These are phyloP conservation scores for Ceratocystis cacaofunesta DNA, from an alignment of 2,329 filamentous ascomycete species.

Conservation along the genomic window DNA sequence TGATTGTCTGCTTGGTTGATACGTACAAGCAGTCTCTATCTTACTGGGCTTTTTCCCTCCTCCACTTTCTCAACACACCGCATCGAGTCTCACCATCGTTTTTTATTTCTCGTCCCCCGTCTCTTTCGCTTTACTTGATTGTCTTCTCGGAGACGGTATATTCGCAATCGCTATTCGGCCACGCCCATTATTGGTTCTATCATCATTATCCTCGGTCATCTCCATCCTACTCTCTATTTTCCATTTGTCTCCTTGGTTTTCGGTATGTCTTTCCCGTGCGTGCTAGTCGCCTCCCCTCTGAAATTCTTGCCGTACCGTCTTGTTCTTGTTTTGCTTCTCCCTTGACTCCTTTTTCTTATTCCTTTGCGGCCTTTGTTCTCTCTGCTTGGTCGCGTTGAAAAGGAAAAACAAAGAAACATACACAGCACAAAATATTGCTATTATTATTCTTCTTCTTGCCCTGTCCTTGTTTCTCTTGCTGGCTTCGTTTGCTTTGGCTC, in stretches of 20 bases:
- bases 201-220: not conserved
- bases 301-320: not conserved
- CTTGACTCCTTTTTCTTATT: conserved; percentile 1
- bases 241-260: not conserved
- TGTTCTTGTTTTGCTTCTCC: not conserved
- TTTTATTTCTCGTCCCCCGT: not conserved
- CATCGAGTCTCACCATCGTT: too few relatives aligned
- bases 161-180: not conserved
- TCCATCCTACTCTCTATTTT: not conserved
- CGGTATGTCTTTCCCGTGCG: not conserved
- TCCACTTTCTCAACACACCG: too few relatives aligned
- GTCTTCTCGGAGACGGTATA: not conserved
- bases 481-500: not conserved
- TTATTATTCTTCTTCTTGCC: not conserved
- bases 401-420: not conserved
- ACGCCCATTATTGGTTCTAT: too few relatives aligned
- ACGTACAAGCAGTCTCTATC: not conserved
- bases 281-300: not conserved
- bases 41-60: not conserved
- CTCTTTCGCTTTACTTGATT: not conserved
- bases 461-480: not conserved
- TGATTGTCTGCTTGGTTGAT: too few relatives aligned
- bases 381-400: not conserved
- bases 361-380: not conserved
- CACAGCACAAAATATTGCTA: not conserved